These are phyloP conservation scores for Eucalyptus regnans DNA, from an alignment of 345 rosid species.

Conservation along the genomic window DNA sequence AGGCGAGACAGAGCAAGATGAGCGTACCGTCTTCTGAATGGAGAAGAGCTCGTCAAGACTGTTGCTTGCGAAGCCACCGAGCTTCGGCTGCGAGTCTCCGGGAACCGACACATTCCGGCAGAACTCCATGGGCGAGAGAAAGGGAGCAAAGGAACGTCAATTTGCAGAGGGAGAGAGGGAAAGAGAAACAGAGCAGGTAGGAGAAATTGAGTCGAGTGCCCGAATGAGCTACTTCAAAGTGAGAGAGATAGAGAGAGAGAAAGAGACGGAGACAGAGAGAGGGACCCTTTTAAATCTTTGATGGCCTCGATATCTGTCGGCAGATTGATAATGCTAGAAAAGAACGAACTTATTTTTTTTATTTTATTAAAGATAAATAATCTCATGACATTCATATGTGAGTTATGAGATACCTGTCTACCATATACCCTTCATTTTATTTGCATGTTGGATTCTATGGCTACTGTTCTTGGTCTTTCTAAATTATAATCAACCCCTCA, in stretches of 20 bases:
- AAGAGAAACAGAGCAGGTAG: not conserved
- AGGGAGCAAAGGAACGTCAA: not conserved
- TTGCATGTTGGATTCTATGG: not conserved
- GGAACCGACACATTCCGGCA: not conserved
- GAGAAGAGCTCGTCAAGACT: slow-evolving; percentile 33
- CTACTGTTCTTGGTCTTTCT: not conserved
- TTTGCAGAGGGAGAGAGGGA: not conserved
- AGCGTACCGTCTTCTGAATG: slow-evolving; percentile 17
- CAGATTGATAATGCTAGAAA: not conserved
- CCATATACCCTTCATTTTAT: not conserved
- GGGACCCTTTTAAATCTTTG: not conserved
- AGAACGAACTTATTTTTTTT: not conserved
- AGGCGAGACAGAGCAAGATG: not conserved
- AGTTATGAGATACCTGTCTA: not conserved
- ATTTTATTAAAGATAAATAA: not conserved
- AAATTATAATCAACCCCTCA: not conserved
- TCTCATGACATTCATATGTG: not conserved
- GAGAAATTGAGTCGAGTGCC: not conserved
- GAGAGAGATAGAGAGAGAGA: not conserved
- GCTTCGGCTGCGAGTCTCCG: not conserved
- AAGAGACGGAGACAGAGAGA: not conserved
- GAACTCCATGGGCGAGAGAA: slow-evolving; percentile 13
- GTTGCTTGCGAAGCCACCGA: slow-evolving; percentile 1
- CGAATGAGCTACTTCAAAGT: not conserved
- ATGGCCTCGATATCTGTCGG: not conserved